Conservation (phyloP, 2,329 filamentous ascomycete species). For the Grosmannia serpens region DNA sequence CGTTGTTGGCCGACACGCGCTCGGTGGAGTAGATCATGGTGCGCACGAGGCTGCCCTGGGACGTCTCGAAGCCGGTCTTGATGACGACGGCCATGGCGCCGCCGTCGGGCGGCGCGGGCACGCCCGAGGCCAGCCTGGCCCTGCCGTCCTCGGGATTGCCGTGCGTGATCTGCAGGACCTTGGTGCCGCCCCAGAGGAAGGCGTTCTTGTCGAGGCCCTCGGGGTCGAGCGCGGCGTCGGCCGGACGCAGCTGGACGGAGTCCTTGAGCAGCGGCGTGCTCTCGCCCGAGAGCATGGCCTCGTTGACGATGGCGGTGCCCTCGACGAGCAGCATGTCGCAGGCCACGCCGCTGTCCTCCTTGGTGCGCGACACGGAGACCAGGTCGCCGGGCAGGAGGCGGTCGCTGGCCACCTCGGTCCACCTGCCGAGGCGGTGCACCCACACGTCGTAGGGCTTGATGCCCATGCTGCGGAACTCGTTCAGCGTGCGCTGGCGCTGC, state of each 20-base stretch:
- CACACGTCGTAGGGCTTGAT: slow-evolving; percentile 96
- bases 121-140: slow-evolving; percentile 60
- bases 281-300: slow-evolving; percentile 97
- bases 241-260: slow-evolving; percentile 80
- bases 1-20: slow-evolving; percentile 96
- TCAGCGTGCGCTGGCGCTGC: slow-evolving; percentile 93
- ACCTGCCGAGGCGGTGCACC: slow-evolving; percentile 78
- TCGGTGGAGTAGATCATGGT: slow-evolving; percentile 99
- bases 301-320: slow-evolving; percentile 94
- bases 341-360: slow-evolving; percentile 92
- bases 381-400: slow-evolving; percentile 87
- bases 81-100: slow-evolving; percentile 88
- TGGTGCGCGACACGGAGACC: slow-evolving; percentile 83
- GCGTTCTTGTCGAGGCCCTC: slow-evolving; percentile 94
- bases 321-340: slow-evolving; percentile 96
- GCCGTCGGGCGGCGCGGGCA: slow-evolving; percentile 78
- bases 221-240: slow-evolving; percentile 67
- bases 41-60: slow-evolving; percentile 90
- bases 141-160: slow-evolving; percentile 66
- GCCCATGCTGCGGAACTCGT: slow-evolving; percentile 97
- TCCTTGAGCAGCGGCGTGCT: slow-evolving; percentile 96
- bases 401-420: slow-evolving; percentile 82
- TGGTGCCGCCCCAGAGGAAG: slow-evolving; percentile 94
- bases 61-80: slow-evolving; percentile 98
- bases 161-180: slow-evolving; percentile 90